Base-by-base conservation (phyloP, 2,329 filamentous ascomycete species). In the Phaeosphaeria sp. region DNA sequence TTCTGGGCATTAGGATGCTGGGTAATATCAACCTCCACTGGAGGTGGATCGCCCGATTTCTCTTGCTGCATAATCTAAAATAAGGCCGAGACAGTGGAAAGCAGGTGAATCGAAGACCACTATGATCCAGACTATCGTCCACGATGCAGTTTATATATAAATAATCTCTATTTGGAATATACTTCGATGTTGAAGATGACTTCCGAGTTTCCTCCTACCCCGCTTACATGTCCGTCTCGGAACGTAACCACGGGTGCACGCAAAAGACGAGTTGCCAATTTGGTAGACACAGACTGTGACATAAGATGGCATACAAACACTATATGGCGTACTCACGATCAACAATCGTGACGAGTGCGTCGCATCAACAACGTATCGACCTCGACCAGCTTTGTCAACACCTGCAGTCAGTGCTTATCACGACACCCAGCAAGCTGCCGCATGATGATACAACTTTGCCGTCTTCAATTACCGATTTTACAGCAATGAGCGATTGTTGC, bases 1-100 rank as follows among this genome's bases (percentile, higher is more conserved):
- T 67, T 63, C 27, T 62, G 64, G 2, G 69, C 66, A 21, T 59
- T 67, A 2, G 66, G 60, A 39, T 72, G 56, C 17, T 65, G 55
- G 2, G 45, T 18, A n/a, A 62, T 49, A 49, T 72, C 64, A 20
- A 71, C 67, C 54, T 50, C 52, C 21, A 24, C 25, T 9, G 44
- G 30, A 25, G 53, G 40, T 25, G 20, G 30, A 13, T 36, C 22
- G 20, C 52, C 52, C 30, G 44, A 24, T 18, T 17, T 27, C 27
- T 55, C 56, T 52, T 45, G 33, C 21, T 59, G 56, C 52, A 55
- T 55, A n/a, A 8, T 42, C 30, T 13, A 3, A 13, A 36, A 6
- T 13, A 3, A 13, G 15, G 11, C 11, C 15, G 11, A 36, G 30
- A 36, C 15, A 13, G 15, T 13, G 30, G 30, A 13, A 13, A 36